These are phyloP conservation scores for Neonectria magnoliae DNA, from an alignment of 2,329 filamentous ascomycete species.

Conservation along the genomic window DNA sequence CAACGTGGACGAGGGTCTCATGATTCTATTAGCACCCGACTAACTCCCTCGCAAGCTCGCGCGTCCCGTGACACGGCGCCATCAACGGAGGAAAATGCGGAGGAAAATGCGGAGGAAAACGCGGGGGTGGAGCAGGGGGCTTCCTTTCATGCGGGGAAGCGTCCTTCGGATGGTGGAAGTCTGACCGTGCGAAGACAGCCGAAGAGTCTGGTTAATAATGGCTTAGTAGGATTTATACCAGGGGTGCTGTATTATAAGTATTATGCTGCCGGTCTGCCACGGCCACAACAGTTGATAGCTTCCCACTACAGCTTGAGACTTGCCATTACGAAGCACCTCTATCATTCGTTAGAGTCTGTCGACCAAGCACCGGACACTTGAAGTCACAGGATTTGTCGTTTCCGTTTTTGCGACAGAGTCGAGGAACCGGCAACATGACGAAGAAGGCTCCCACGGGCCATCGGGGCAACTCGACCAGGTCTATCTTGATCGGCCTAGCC, in stretches of 20 bases:
- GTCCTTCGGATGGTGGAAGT: neutral
- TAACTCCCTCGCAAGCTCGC: neutral
- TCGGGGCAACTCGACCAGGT: slow-evolving; percentile 23
- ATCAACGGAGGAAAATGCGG: neutral
- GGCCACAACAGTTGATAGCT: neutral
- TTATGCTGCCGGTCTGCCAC: neutral
- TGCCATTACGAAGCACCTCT: neutral
- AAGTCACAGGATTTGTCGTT: neutral
- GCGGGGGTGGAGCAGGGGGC: neutral
- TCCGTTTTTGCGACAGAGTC: neutral
- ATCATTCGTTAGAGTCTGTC: neutral
- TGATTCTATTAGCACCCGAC: neutral
- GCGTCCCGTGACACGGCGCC: neutral
- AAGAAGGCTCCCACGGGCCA: slow-evolving; percentile 7
- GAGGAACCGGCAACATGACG: neutral
- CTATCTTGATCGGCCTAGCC: slow-evolving; percentile 19
- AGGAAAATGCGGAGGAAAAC: neutral
- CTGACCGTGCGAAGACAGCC: neutral
- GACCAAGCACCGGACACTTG: neutral
- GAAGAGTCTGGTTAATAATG: neutral
- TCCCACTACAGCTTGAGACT: neutral
- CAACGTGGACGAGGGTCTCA: neutral
- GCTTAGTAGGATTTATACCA: neutral
- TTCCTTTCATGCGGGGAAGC: neutral
- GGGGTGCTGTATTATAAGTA: slow-evolving; percentile 10